Percentiles rank a stretch among this genome's conserved stretches.
phyloP scores from a whole-genome alignment of 1,139 yeast genomes.

The Sugiyamaella grinbergsii region DNA sequence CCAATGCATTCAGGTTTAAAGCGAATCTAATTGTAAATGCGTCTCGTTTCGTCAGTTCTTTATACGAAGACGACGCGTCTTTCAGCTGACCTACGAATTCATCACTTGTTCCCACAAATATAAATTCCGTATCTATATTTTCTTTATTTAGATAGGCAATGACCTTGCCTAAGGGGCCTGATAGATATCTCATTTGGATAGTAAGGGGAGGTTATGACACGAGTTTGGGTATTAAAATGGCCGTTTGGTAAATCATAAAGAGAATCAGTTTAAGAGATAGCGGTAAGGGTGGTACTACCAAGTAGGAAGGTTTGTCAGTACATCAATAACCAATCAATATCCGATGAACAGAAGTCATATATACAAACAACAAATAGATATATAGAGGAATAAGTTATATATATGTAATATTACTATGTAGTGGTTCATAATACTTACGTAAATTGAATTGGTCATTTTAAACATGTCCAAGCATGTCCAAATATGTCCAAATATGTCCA shows the following conservation, averaged over 20 bases:
- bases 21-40: conserved; percentile 19
- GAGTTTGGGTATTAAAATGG: too few species aligned
- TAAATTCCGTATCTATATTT: conserved; percentile 6
- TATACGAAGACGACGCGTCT: conserved; percentile 4
- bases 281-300: not conserved
- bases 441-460: too few species aligned
- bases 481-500: too few species aligned
- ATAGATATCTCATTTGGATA: conserved; percentile 13
- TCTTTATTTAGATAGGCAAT: conserved; percentile 5
- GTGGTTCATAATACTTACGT: too few species aligned
- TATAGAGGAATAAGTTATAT: not conserved
- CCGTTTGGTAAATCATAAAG: too few species aligned
- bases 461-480: too few species aligned
- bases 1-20: conserved; percentile 6
- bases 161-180: conserved; percentile 14
- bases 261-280: conserved; percentile 1
- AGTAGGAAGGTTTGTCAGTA: not conserved
- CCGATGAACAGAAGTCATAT: too few species aligned
- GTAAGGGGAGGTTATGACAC: too few species aligned
- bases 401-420: too few species aligned
- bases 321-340: too few species aligned
- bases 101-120: conserved; percentile 19
- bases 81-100: conserved; percentile 17
- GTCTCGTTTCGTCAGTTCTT: not conserved
- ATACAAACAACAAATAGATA: not conserved